phyloP scores from a whole-genome alignment of 345 rosid species.

The Moricandia arvensis region DNA sequence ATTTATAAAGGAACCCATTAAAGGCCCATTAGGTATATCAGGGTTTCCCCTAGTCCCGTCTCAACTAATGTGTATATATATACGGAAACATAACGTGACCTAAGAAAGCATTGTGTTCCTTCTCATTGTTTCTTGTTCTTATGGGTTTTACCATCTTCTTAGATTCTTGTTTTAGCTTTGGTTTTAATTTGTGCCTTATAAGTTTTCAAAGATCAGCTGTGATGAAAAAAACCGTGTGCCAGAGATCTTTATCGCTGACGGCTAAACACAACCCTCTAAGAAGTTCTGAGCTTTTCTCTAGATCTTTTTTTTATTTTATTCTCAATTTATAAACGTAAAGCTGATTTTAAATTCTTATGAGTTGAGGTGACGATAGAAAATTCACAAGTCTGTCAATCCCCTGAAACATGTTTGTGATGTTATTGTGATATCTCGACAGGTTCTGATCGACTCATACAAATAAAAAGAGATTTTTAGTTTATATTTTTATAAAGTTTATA shows the following conservation, averaged over 20 bases:
- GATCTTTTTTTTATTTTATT: not conserved
- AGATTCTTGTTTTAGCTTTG: not conserved
- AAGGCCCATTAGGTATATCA: not conserved
- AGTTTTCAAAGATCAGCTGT: not conserved
- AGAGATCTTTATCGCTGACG: slow-evolving; percentile 35
- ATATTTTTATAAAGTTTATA: not conserved
- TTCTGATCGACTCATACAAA: slow-evolving; percentile 12
- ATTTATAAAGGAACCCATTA: not conserved
- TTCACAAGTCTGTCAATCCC: slow-evolving; percentile 34
- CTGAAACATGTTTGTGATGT: slow-evolving; percentile 30
- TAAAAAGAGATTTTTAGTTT: not conserved
- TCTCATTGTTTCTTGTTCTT: not conserved
- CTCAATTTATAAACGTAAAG: not conserved
- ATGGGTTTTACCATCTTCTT: not conserved
- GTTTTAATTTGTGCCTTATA: not conserved
- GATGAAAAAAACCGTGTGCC: slow-evolving; percentile 27
- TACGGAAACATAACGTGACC: not conserved
- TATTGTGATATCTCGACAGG: slow-evolving; percentile 32
- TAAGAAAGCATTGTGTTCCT: not conserved
- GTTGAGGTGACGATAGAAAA: slow-evolving; percentile 25
- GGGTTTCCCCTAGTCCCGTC: slow-evolving; percentile 1
- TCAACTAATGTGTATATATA: slow-evolving; percentile 11
- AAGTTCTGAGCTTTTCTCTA: slow-evolving; percentile 35
- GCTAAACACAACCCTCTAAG: slow-evolving; percentile 40
- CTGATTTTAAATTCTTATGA: not conserved